Conservation (phyloP, 2,329 filamentous ascomycete genomes). For the Blastomyces silverae region DNA sequence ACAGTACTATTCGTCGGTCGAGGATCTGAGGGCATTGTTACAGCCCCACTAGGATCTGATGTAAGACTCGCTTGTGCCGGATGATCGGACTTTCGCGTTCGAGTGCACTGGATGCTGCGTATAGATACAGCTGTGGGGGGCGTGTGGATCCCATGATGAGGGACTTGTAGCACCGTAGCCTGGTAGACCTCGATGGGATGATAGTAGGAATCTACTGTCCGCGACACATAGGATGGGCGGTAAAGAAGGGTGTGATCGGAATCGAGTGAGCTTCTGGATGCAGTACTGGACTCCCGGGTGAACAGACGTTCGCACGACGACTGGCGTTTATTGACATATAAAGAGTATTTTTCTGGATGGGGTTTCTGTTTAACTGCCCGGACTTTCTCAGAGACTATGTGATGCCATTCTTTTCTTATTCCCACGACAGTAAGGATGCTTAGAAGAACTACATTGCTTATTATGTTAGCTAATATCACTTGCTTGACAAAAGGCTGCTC, state of each 20-base stretch:
- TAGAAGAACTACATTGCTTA: neutral
- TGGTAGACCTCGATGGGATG: neutral
- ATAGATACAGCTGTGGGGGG: slow-evolving; percentile 2
- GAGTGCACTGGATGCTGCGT: slow-evolving; percentile 6
- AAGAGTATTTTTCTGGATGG: neutral
- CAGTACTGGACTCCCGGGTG: neutral
- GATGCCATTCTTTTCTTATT: neutral
- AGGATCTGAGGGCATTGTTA: neutral
- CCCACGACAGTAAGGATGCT: neutral
- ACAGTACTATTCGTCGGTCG: neutral
- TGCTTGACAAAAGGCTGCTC: neutral
- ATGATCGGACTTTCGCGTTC: neutral
- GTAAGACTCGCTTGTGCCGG: neutral
- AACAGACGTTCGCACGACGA: slow-evolving; percentile 2
- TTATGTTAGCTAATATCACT: slow-evolving; percentile 1
- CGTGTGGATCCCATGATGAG: slow-evolving; percentile 1
- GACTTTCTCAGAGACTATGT: neutral
- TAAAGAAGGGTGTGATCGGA: neutral
- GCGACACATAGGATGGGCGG: neutral
- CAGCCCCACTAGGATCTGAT: neutral
- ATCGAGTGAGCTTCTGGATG: neutral
- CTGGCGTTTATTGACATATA: neutral
- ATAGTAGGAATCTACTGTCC: neutral
- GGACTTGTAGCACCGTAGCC: slow-evolving; percentile 6
- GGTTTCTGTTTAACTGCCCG: neutral